A percentile compares a stretch with the other conserved stretches of the same genome.
phyloP scores from a whole-genome alignment of 1,284 basidiomycete species.

The Leccinum huronense region DNA sequence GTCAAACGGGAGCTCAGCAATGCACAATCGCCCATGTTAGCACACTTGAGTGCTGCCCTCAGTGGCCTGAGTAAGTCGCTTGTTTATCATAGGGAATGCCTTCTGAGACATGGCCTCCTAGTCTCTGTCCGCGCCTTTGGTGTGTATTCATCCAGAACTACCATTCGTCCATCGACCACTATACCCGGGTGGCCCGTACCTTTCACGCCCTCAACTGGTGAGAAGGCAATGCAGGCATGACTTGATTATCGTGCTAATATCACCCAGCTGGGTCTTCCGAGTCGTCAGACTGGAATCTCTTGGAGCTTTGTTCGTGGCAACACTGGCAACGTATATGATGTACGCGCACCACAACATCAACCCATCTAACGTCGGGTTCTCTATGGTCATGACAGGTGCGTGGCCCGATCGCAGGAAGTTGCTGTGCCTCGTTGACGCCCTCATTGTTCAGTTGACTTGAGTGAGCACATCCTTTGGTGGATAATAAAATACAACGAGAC shows the following conservation, averaged over 20 bases:
- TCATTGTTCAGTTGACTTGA: conserved; percentile 1
- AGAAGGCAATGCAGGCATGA: background rate
- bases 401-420: conserved; percentile 39
- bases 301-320: conserved; percentile 52
- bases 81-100: background rate
- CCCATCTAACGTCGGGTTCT: conserved; percentile 49
- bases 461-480: conserved; percentile 10
- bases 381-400: conserved; percentile 48
- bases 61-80: conserved; percentile 53
- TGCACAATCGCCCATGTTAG: conserved; percentile 43
- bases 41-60: conserved; percentile 42
- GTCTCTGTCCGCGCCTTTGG: conserved; percentile 64
- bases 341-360: conserved; percentile 37
- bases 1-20: conserved; percentile 48
- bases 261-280: conserved; percentile 46
- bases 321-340: conserved; percentile 48
- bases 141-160: conserved; percentile 48
- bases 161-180: conserved; percentile 46
- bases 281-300: conserved; percentile 49
- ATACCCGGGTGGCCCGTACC: conserved; percentile 45
- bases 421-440: background rate
- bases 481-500: conserved; percentile 13
- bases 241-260: background rate
- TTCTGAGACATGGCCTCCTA: conserved; percentile 21
- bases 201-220: conserved; percentile 57